phyloP scores from a whole-genome alignment of 2,329 filamentous ascomycete species.

The Talaromyces sp. region DNA sequence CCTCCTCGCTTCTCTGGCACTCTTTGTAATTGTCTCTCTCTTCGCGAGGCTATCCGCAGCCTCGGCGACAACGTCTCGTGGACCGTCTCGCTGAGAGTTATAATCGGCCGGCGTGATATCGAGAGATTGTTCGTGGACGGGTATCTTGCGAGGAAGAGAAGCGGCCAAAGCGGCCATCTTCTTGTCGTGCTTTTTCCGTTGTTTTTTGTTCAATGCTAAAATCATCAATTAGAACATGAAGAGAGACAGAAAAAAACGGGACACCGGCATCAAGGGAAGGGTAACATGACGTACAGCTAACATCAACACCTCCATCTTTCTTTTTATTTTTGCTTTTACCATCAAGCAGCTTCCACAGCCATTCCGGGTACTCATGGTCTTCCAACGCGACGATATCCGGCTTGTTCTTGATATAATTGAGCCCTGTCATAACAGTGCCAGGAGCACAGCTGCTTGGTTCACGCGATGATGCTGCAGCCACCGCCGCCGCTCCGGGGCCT shows the following conservation, averaged over 20 bases:
- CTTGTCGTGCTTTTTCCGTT: conserved; percentile 42
- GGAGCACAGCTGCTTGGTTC: conserved; percentile 33
- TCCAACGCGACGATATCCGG: conserved; percentile 40
- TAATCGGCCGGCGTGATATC: conserved; percentile 38
- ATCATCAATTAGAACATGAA: conserved; percentile 13
- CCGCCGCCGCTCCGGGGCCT: conserved; percentile 19
- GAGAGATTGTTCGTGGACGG: conserved; percentile 40
- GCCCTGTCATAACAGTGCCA: conserved; percentile 35
- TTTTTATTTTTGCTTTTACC: conserved; percentile 28
- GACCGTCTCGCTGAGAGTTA: conserved; percentile 20
- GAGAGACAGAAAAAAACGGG: background rate
- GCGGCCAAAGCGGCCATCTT: conserved; percentile 39
- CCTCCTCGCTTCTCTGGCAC: conserved; percentile 39
- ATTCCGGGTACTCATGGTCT: conserved; percentile 44
- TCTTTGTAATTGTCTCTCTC: conserved; percentile 38
- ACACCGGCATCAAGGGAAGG: background rate
- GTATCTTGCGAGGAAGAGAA: conserved; percentile 35
- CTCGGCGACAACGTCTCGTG: conserved; percentile 22
- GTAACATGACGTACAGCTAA: conserved; percentile 28
- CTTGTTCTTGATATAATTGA: conserved; percentile 45
- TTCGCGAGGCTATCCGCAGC: conserved; percentile 33
- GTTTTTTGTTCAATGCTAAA: conserved; percentile 42
- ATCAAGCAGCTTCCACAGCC: conserved; percentile 42
- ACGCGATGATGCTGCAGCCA: conserved; percentile 23
- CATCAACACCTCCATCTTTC: conserved; percentile 32